phyloP scores from a whole-genome alignment of 129 eudicot species.

The Silybum marianum region DNA sequence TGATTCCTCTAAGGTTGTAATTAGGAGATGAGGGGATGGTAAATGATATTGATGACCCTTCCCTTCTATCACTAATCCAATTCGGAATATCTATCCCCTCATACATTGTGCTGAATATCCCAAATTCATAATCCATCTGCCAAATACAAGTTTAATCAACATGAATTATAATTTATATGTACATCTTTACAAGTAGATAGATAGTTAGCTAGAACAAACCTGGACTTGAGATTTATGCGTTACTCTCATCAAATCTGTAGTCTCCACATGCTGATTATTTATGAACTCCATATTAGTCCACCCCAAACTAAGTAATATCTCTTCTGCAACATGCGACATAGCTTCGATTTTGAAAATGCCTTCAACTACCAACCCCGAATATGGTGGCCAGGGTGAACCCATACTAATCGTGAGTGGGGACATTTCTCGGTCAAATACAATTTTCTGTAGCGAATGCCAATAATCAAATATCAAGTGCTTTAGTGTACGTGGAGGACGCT shows the following conservation, averaged over 20 bases:
- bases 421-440: conserved; percentile 1
- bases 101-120: conserved; percentile 26
- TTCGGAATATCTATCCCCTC: conserved; percentile 5
- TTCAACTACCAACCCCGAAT: background rate
- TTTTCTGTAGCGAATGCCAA: background rate
- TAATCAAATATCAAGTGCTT: background rate
- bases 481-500: background rate
- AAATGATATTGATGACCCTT: conserved; percentile 21
- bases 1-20: conserved; percentile 17
- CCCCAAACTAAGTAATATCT: conserved; percentile 1
- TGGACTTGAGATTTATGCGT: background rate
- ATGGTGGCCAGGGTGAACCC: background rate
- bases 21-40: conserved; percentile 9
- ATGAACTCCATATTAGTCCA: conserved; percentile 5
- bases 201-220: background rate
- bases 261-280: background rate
- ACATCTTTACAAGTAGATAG: background rate
- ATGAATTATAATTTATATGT: too few relatives aligned
- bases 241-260: background rate
- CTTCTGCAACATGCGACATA: background rate
- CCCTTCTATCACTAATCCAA: background rate
- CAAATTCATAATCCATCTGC: conserved; percentile 17
- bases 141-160: background rate
- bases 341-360: conserved; percentile 18
- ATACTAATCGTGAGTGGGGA: background rate